These are phyloP conservation scores for Rubroshorea leprosula DNA, from an alignment of 345 rosid species.

Conservation along the genomic window DNA sequence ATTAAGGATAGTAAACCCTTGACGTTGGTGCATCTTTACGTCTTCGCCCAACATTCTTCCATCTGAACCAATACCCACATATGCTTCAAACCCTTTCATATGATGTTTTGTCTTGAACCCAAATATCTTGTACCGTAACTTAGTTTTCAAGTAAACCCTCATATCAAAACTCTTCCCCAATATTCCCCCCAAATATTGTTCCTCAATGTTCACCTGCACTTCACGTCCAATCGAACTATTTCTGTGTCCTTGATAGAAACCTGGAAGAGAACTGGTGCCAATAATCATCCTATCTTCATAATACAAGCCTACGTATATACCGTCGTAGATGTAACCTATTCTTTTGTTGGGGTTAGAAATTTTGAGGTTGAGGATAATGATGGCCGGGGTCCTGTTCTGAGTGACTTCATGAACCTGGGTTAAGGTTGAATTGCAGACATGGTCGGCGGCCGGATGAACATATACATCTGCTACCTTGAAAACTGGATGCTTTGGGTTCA, in stretches of 20 bases:
- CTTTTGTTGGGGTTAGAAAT: constrained; percentile 14
- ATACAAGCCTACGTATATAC: neutral
- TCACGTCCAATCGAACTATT: neutral
- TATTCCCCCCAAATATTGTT: neutral
- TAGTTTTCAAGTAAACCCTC: constrained; percentile 8
- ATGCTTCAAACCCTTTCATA: constrained; percentile 2
- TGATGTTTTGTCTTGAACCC: constrained; percentile 7
- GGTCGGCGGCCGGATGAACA: neutral
- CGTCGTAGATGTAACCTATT: constrained; percentile 2
- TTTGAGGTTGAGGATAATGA: neutral
- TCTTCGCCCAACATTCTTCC: constrained; percentile 5
- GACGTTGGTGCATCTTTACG: constrained; percentile 6
- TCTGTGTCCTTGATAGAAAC: constrained; percentile 12
- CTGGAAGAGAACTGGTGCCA: constrained; percentile 7
- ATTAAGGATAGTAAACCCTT: too few relatives aligned
- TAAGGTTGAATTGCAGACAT: constrained; percentile 9
- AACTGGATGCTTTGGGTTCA: constrained; percentile 6
- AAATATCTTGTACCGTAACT: constrained; percentile 9
- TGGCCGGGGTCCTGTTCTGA: neutral
- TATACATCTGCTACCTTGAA: constrained; percentile 6
- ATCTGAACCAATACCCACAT: neutral
- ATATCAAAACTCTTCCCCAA: neutral
- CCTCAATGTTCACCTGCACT: constrained; percentile 2
- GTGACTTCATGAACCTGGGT: neutral
- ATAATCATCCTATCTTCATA: neutral